These are phyloP conservation scores for Glaciozyma martinii DNA, from an alignment of 768 basidiomycete genomes.

Conservation along the genomic window DNA sequence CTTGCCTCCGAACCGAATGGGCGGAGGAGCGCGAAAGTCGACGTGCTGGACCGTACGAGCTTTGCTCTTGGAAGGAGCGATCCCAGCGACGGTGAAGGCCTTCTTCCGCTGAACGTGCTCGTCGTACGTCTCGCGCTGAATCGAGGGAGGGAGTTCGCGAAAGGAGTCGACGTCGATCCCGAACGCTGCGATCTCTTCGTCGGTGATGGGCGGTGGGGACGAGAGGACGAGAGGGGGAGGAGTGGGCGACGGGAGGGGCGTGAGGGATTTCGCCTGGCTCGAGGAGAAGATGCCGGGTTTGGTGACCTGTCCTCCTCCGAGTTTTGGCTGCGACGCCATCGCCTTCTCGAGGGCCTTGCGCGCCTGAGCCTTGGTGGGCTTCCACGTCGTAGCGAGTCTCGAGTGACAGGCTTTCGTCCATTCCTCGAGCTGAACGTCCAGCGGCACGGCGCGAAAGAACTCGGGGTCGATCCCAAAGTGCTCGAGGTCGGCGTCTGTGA, in stretches of 20 bases:
- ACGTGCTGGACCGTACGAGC: too few relatives aligned
- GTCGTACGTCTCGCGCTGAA: neutral
- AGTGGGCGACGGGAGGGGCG: neutral
- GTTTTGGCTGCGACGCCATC: neutral
- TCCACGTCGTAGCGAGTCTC: conserved; percentile 11
- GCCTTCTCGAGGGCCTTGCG: neutral
- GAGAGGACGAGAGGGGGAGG: neutral
- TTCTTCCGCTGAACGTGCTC: neutral
- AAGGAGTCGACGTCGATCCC: conserved; percentile 69
- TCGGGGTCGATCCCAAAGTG: conserved; percentile 64
- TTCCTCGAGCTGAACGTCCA: conserved; percentile 63
- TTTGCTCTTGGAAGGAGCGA: neutral
- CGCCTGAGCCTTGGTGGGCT: neutral
- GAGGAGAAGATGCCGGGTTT: neutral
- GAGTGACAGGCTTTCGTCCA: conserved; percentile 43
- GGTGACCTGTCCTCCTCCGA: neutral
- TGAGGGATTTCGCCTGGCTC: neutral
- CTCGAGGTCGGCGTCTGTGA: conserved; percentile 47
- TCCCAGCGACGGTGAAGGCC: neutral
- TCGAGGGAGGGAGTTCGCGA: neutral
- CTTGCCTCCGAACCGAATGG: neutral
- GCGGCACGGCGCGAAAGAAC: conserved; percentile 58
- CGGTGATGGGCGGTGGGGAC: conserved; percentile 7
- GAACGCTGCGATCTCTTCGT: conserved; percentile 51
- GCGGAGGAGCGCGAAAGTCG: neutral